Evolutionary conservation across 805 yeast genomes (phyloP), one percentile per base, ranked within the genome.

Genomic region (Cyberlindnera nakhonratchasimensis): DNA sequence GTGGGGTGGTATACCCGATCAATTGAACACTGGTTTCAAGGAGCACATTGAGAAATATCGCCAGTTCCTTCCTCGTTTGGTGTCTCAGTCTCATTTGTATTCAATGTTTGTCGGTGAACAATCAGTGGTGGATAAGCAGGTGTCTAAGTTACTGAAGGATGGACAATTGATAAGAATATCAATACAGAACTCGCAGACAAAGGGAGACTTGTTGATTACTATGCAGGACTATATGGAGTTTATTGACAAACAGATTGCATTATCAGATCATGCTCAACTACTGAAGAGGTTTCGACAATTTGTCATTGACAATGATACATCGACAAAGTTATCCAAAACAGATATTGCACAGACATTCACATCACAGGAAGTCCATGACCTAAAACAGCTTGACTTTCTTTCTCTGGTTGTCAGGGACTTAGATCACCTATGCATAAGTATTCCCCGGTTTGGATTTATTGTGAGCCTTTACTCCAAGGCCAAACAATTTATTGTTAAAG

Each of bases 401-500:
- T 70, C 79, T 0, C 51, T 74, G 39, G 60, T 70, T 37, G 65
- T 67, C 37, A 69, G 64, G 45, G 65, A 71, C 42, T 57, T 6
- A 55, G 64, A 45, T 60, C 65, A 47, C 20, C 71, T 72, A 45
- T 58, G 70, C 17, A 50, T 78, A 3, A 60, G 77, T 7, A 64
- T 69, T 20, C 82, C 82, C 0, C 68, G 71, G 35, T 63, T 77
- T 43, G 83, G 83, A 0, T 67, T 72, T 2, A 68, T 63, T 36
- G 55, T 77, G 31, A 69, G 69, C 42, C 58, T 75, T 25, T 53
- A 74, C 14, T 72, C 67, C 43, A 57, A 66, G 2, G 71, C 80
- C 0, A 58, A 75, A 34, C 55, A 58, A 1, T 71, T 75, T 67
- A 47, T 77, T n/a, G 65, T 68, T 12, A 66, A 68, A 45, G 41